phyloP scores from a whole-genome alignment of 169 alveolate species.

The Plasmodium adleri region DNA sequence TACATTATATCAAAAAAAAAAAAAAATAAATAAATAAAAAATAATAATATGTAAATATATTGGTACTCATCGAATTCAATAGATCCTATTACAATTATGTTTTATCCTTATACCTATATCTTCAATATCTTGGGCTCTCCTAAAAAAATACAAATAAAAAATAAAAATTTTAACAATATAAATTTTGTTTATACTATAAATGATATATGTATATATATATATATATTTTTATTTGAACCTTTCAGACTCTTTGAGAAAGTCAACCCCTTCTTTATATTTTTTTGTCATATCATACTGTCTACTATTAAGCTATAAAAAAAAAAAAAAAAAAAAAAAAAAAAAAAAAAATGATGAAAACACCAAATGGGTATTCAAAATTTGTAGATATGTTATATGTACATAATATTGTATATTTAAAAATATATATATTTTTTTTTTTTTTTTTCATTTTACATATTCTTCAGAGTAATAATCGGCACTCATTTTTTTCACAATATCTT shows the following conservation, averaged over 20 bases:
- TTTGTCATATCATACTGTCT: conserved; percentile 31
- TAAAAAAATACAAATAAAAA: conserved; percentile 17
- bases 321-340: background rate
- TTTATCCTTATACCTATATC: conserved; percentile 46
- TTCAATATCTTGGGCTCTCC: conserved; percentile 77
- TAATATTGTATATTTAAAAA: too few species aligned
- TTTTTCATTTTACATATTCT: conserved; percentile 3
- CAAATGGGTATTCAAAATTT: background rate
- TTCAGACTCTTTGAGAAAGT: conserved; percentile 53
- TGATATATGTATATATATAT: too few species aligned
- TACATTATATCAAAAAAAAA: conserved; percentile 8
- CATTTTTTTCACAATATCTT: conserved; percentile 47
- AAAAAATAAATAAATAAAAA: background rate
- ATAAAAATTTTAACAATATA: too few species aligned
- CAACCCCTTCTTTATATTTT: conserved; percentile 61
- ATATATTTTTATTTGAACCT: conserved; percentile 26
- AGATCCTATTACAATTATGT: too few species aligned
- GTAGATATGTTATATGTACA: too few species aligned
- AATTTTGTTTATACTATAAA: background rate
- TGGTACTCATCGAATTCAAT: too few species aligned
- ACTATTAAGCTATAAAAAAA: conserved; percentile 20
- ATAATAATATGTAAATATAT: background rate
- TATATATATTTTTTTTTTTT: conserved; percentile 14
- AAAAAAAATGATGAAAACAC: background rate
- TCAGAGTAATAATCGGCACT: conserved; percentile 60